These are phyloP conservation scores for Pleurotus pulmonarius DNA, from an alignment of 768 basidiomycete species.

Conservation along the genomic window DNA sequence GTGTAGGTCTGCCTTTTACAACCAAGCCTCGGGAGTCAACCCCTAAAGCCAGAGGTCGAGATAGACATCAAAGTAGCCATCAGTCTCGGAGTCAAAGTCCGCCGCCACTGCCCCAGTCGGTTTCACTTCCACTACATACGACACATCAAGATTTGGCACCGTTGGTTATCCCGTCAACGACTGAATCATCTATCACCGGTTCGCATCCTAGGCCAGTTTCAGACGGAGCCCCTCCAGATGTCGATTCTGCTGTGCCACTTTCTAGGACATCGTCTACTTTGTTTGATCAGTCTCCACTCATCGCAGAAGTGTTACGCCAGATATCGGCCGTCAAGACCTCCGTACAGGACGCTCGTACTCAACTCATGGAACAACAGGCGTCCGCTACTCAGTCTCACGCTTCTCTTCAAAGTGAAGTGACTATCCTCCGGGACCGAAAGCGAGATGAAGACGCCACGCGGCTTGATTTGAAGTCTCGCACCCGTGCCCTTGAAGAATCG, in stretches of 20 bases:
- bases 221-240: constrained; percentile 14
- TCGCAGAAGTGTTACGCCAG: constrained; percentile 73
- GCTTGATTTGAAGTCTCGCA: constrained; percentile 75
- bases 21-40: constrained; percentile 49
- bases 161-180: constrained; percentile 18
- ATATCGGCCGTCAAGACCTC: constrained; percentile 60
- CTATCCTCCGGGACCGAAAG: constrained; percentile 67
- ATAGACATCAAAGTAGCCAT: constrained; percentile 40
- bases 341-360: constrained; percentile 64
- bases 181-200: constrained; percentile 15
- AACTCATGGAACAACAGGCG: constrained; percentile 60
- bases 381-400: constrained; percentile 56
- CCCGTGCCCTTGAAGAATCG: constrained; percentile 83
- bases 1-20: constrained; percentile 46
- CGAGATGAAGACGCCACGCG: constrained; percentile 80
- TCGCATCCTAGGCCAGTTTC: constrained; percentile 19
- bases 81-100: constrained; percentile 66
- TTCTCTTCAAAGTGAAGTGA: constrained; percentile 69
- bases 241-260: constrained; percentile 20
- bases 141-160: constrained; percentile 25
- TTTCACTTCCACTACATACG: constrained; percentile 71
- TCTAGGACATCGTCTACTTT: constrained; percentile 35
- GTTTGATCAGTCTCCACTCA: constrained; percentile 64
- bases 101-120: constrained; percentile 82
- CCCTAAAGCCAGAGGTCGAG: constrained; percentile 55